Conservation (phyloP, 768 basidiomycete species). For the Naganishia vaughanmartiniae region DNA sequence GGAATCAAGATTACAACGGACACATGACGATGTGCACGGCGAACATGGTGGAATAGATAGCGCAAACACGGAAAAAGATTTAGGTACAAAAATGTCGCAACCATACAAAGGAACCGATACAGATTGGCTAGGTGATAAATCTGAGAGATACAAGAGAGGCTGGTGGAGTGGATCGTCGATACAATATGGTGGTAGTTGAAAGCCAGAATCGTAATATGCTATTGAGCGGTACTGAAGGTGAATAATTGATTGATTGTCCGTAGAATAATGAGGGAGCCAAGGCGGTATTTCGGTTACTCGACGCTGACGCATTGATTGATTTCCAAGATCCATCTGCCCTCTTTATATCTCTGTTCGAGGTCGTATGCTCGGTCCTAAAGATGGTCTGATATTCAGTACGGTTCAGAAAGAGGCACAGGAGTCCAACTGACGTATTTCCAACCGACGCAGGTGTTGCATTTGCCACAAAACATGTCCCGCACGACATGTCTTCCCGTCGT, state of each 20-base stretch:
- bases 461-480: slow-evolving; percentile 88
- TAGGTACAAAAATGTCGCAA: not conserved
- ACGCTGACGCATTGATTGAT: slow-evolving; percentile 28
- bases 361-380: slow-evolving; percentile 89
- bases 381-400: not conserved
- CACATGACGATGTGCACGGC: not conserved
- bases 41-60: not conserved
- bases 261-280: not conserved
- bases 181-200: not conserved
- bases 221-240: not conserved
- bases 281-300: not conserved
- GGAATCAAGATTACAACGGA: not conserved
- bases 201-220: not conserved
- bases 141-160: not conserved
- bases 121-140: not conserved
- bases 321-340: slow-evolving; percentile 97
- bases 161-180: not conserved
- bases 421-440: slow-evolving; percentile 89
- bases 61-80: not conserved
- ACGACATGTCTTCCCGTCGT: slow-evolving; percentile 95
- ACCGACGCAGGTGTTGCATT: slow-evolving; percentile 79
- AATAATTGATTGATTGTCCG: not conserved
- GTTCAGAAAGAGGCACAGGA: not conserved
- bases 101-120: not conserved
- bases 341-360: slow-evolving; percentile 89